Evolutionary conservation across 352 stramenopile species (phyloP), one percentile per base, ranked within the genome.

Genomic region (Phytophthora pisi): DNA sequence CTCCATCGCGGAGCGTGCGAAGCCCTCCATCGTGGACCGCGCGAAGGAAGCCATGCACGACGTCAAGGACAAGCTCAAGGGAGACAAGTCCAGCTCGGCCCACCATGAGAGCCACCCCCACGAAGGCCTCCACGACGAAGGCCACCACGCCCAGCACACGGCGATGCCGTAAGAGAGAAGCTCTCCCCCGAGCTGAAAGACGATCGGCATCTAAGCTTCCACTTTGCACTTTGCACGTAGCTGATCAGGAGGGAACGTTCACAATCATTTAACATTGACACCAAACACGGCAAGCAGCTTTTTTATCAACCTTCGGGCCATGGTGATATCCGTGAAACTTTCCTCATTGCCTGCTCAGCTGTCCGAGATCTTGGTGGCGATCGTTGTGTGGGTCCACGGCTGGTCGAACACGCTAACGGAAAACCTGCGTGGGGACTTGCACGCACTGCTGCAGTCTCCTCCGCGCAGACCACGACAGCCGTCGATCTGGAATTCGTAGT

Each of bases 1-100:
- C 24, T 77, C 69, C 34, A 57, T 77, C 13, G 5, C 67, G 36
- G 69, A 73, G 7, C 69, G 69, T 55, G 69, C 69, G 3, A 77
- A 77, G 45, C 69, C 64, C n/a, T 77, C 69, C 34, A 60, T 77
- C n/a, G 8, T 73, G 36, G 69, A 73, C 7, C 69, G 69, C 51
- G 69, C 69, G 3, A 77, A 77, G 45, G 69, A 77, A 30, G 51
- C 51, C 15, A 64, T 77, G 9, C 64, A 77, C 38, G 64, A 73
- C 3, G 64, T 73, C 18, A 76, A 76, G 54, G 64, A 73, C 8
- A 76, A 76, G 54, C 10, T 77, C n/a, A 70, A 45, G 49, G 68
- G 68, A 6, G 64, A 73, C 46, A 72, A 68, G 58, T 47, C 61
- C 5, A 68, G 64, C 10, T 61, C 59, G 10, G 40, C 34, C 18